These are phyloP conservation scores for Dipteronia dyeriana DNA, from an alignment of 345 rosid species.

Conservation along the genomic window DNA sequence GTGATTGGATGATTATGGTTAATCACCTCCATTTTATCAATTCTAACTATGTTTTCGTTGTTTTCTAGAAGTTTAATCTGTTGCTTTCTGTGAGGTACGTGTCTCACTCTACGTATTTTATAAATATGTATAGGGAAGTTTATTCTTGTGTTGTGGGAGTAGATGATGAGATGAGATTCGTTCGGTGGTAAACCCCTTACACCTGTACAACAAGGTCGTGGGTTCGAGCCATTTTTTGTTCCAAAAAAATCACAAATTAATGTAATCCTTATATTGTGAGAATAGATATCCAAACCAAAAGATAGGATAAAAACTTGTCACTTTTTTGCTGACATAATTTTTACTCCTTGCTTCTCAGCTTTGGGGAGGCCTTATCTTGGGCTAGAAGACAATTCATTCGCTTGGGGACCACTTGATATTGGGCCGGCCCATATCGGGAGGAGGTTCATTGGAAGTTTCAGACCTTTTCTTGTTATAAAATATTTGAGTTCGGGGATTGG, in stretches of 20 bases:
- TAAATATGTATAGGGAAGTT: too few relatives aligned
- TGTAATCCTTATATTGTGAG: too few relatives aligned
- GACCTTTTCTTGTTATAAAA: slow-evolving; percentile 15
- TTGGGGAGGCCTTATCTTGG: slow-evolving; percentile 8
- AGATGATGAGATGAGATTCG: too few relatives aligned
- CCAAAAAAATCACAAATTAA: too few relatives aligned
- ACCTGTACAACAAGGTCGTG: too few relatives aligned
- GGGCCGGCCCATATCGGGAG: slow-evolving; percentile 46
- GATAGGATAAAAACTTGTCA: too few relatives aligned
- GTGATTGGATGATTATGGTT: slow-evolving; percentile 30
- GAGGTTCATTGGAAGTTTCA: slow-evolving; percentile 11
- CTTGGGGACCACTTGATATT: slow-evolving; percentile 21
- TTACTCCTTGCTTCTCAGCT: neutral
- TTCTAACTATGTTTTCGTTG: slow-evolving; percentile 29
- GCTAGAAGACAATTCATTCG: slow-evolving; percentile 33
- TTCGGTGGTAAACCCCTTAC: too few relatives aligned
- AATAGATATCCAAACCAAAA: too few relatives aligned
- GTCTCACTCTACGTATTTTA: too few relatives aligned
- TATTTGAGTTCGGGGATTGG: slow-evolving; percentile 14
- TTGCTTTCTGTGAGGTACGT: slow-evolving; percentile 6
- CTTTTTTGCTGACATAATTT: neutral
- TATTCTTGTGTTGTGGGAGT: too few relatives aligned
- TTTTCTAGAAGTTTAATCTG: slow-evolving; percentile 33
- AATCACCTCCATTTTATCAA: slow-evolving; percentile 14
- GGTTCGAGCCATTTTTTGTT: too few relatives aligned